A percentile compares a stretch with the other conserved stretches of the same genome.
These are phyloP conservation scores for Arthrobotrys iridis DNA, from an alignment of 2,329 filamentous ascomycete species.

Conservation along the genomic window DNA sequence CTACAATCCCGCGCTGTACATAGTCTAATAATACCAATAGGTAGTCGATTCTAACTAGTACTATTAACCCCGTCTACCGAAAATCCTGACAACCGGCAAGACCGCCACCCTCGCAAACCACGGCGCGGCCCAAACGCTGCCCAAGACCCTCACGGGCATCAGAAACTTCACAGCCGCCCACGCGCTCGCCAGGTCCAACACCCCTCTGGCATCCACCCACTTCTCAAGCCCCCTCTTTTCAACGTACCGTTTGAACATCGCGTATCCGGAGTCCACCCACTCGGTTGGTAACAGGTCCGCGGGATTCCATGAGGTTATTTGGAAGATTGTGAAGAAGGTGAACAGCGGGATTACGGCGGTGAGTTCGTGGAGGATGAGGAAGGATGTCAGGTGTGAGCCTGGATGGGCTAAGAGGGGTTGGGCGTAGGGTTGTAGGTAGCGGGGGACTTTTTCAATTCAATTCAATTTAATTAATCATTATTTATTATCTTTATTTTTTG, in stretches of 20 bases:
- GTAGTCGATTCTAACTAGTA: background rate
- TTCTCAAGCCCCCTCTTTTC: slow-evolving; percentile 61
- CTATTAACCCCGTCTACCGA: background rate
- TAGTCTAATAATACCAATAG: background rate
- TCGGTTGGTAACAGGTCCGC: slow-evolving; percentile 57
- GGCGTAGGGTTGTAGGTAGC: slow-evolving; percentile 66
- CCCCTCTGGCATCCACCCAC: slow-evolving; percentile 6
- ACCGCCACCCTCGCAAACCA: slow-evolving; percentile 82
- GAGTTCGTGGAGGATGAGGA: slow-evolving; percentile 89
- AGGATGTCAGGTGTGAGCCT: slow-evolving; percentile 82
- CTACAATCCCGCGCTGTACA: too few species aligned
- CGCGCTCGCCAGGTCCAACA: slow-evolving; percentile 75
- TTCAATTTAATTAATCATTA: too few species aligned
- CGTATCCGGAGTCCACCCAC: slow-evolving; percentile 71
- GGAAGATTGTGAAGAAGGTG: slow-evolving; percentile 78
- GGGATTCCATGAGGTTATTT: slow-evolving; percentile 80
- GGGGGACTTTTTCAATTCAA: slow-evolving; percentile 38
- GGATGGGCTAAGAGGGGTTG: slow-evolving; percentile 78
- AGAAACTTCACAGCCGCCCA: slow-evolving; percentile 90
- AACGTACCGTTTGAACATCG: slow-evolving; percentile 80
- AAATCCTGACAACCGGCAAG: slow-evolving; percentile 62
- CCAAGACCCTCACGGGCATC: slow-evolving; percentile 77
- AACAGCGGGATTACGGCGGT: slow-evolving; percentile 85
- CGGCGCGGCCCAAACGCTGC: slow-evolving; percentile 88
- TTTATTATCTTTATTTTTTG: background rate